These are phyloP conservation scores for Citrus sp. DNA, from an alignment of 345 rosid genomes.

Conservation along the genomic window DNA sequence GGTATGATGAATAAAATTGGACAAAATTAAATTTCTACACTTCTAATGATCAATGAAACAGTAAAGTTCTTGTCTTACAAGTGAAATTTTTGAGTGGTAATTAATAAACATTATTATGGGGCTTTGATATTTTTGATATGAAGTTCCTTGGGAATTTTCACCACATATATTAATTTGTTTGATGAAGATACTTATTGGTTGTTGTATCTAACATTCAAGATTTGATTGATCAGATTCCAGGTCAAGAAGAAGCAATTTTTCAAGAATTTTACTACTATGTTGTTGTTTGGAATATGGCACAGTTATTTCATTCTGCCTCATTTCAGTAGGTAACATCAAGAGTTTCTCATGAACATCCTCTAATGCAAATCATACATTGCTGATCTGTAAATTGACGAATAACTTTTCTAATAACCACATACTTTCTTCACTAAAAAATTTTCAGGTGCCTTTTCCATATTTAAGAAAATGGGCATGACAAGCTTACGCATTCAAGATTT, in stretches of 20 bases:
- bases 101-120: background rate
- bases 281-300: slow-evolving; percentile 72
- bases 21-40: background rate
- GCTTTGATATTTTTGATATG: background rate
- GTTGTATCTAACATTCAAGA: slow-evolving; percentile 1
- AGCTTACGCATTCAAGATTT: slow-evolving; percentile 37
- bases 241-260: slow-evolving; percentile 76
- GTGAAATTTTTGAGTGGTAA: background rate
- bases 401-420: background rate
- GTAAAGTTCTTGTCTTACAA: background rate
- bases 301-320: slow-evolving; percentile 64
- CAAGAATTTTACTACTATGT: slow-evolving; percentile 63
- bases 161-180: background rate
- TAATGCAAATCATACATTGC: background rate
- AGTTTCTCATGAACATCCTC: background rate
- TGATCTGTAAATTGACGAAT: background rate
- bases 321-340: slow-evolving; percentile 43
- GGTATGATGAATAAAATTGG: slow-evolving; percentile 31
- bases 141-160: background rate
- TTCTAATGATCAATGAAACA: background rate
- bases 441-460: slow-evolving; percentile 43
- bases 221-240: slow-evolving; percentile 58
- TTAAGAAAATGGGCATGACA: slow-evolving; percentile 44
- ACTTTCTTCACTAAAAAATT: background rate
- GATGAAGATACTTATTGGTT: background rate